Percentiles rank a stretch among this genome's conserved stretches.
Evolutionary conservation across 106 monocot genomes (phyloP).

Genomic region (Cymbidium sinense): DNA sequence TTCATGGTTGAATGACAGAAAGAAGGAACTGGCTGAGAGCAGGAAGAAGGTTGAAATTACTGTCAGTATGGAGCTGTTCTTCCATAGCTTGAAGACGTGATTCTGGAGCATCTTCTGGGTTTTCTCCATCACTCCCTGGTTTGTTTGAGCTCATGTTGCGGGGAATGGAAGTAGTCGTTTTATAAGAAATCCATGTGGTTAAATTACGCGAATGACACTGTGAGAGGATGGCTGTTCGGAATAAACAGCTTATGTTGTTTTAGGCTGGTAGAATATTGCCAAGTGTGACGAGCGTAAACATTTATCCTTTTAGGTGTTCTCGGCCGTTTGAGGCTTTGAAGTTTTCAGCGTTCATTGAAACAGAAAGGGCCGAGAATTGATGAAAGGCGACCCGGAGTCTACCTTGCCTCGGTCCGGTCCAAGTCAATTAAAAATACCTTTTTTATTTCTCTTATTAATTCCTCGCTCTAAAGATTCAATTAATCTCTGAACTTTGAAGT

Average conservation of each 20-base stretch:
- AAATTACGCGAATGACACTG: neutral
- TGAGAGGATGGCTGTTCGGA: neutral
- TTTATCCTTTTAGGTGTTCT: neutral
- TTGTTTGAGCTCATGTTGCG: neutral
- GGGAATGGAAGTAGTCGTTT: neutral
- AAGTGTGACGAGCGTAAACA: neutral
- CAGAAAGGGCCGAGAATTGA: neutral
- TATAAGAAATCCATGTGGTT: neutral
- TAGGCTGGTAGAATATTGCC: neutral
- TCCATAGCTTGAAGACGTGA: neutral
- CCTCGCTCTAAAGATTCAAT: neutral
- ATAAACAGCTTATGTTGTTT: neutral
- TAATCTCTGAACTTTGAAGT: neutral
- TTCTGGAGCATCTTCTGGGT: neutral
- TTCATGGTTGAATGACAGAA: neutral
- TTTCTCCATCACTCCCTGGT: neutral
- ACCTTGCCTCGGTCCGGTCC: neutral
- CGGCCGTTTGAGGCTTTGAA: neutral
- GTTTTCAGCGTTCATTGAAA: neutral
- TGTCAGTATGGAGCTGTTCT: neutral
- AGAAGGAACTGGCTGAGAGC: slow-evolving; percentile 10
- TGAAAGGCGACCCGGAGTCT: neutral
- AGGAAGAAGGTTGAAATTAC: slow-evolving; percentile 1
- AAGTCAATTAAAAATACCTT: neutral
- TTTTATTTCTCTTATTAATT: no score